Base-by-base conservation (phyloP, 2,329 filamentous ascomycete species). In the Trichoderma sp. region DNA sequence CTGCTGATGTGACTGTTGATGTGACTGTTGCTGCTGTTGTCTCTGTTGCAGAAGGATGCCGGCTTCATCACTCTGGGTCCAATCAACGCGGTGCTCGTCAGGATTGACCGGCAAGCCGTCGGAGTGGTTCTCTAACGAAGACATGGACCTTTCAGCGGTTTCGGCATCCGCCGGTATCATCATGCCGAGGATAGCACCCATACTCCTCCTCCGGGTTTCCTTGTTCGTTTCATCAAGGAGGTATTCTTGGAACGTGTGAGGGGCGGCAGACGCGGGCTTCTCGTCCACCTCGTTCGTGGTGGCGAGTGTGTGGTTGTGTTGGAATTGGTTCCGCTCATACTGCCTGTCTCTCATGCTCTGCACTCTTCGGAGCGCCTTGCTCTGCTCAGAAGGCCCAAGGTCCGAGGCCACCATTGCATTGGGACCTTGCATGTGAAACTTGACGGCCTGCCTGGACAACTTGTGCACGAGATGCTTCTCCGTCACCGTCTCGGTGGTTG, bases 21-120 rank as follows among this genome's bases (percentile, higher is more conserved):
- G 58, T 17, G 45, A 27, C 5, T 42, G 22, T 12, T 25, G 61
- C 27, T 57, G 27, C 27, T 64, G 61, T 17, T 63, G 42, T 15
- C 54, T 35, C 32, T 67, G 56, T 52, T 71, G 69, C 39, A 69
- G 64, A 63, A 52, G 37, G 27, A 42, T 50, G 8, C 56, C 71
- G 70, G 72, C 59, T 75, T 87, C 84, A 70, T 88, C 86, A 71
- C 81, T 84, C 73, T 89, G 86, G 34, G 84, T 84, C 87, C 87
- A 89, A 74, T 89, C 86, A 66, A 84, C 82, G 35, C 82, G 78
- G 71, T 81, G 79, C 65, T 81, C 77, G 34, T 79, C 71, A 15
- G 69, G 68, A 35, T 72, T 70, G 9, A 67, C 67, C 6, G 64
- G 54, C 34, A 52, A 12, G 22, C 74, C 68, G 8, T 76, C 74